phyloP scores from a whole-genome alignment of 805 yeast genomes.

The Ogataea philodendri region DNA sequence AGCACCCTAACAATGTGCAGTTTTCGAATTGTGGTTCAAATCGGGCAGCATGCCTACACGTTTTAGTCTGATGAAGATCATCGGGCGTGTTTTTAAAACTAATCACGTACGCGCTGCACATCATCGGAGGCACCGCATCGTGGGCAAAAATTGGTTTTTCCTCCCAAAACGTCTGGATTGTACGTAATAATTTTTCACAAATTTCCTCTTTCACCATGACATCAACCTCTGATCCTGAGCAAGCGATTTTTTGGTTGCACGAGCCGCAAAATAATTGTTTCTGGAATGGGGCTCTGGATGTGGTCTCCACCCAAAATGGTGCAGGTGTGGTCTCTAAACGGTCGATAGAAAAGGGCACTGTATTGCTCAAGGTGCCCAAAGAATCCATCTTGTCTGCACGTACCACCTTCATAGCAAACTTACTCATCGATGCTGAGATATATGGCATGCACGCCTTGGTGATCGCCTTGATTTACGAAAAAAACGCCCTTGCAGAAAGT shows the following conservation, averaged over 20 bases:
- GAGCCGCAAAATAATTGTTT: slow-evolving; percentile 44
- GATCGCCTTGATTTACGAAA: slow-evolving; percentile 71
- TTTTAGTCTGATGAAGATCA: no score
- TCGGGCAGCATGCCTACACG: no score
- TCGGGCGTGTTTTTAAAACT: no score
- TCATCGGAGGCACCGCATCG: no score
- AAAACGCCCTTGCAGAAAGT: slow-evolving; percentile 52
- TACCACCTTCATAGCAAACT: slow-evolving; percentile 62
- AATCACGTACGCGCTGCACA: no score
- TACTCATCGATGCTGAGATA: slow-evolving; percentile 57
- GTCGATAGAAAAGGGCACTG: slow-evolving; percentile 34
- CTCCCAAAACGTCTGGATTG: no score
- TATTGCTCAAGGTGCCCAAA: slow-evolving; percentile 62
- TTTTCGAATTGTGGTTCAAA: no score
- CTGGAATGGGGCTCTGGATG: slow-evolving; percentile 49
- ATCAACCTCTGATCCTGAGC: slow-evolving; percentile 29
- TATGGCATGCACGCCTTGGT: slow-evolving; percentile 68
- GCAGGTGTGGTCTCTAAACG: slow-evolving; percentile 65
- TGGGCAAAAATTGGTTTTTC: no score
- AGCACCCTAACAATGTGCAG: background rate
- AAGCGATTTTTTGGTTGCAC: slow-evolving; percentile 52
- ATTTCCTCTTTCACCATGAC: no score
- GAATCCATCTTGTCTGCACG: slow-evolving; percentile 53
- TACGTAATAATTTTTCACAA: no score
- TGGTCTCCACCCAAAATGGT: slow-evolving; percentile 59